Base-by-base conservation (phyloP, 352 stramenopile species). In the Phytophthora crassamura region DNA sequence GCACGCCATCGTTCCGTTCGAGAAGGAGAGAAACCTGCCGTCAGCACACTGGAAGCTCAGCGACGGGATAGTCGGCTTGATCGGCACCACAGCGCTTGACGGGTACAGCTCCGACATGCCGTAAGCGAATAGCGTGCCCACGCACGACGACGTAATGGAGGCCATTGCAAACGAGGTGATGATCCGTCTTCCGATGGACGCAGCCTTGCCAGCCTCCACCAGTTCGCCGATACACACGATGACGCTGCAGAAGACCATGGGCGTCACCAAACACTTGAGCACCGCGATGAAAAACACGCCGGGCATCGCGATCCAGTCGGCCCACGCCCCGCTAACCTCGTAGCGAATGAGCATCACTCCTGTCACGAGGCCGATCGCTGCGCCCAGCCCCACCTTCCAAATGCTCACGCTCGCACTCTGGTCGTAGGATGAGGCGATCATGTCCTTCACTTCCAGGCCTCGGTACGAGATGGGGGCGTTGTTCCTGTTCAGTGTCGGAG, bases 181-280 rank as follows among this genome's bases (percentile, higher is more conserved):
- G 22, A 83, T 90, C 35, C 75, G 78, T 54, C 57, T 62, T 50
- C 75, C 74, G n/a, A 89, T 80, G 15, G 67, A 76, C 33, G 69
- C 79, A 45, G 75, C 77, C 61, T 90, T 86, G 30, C 81, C 77
- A 25, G 74, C 67, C 35, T 82, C 69, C 48, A 89, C 69, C 32
- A 89, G 67, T 35, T 90, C 77, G 15, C 77, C 75, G 38, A 93
- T 82, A 30, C 74, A 85, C 35, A 86, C 66, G 16, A 87, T 75
- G 36, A 90, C 69, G 35, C 67, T 89, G 73, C 79, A 90, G 48
- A 88, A 89, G 4, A 90, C 82, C 72, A 90, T 84, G 3, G 79
- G 80, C 46, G 87, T 78, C 49, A 92, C 78, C 12, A 89, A 51
- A 61, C 84, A 90, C 64, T 86, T 88, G 51, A 90, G 75, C 18